A percentile compares a stretch with the other conserved stretches of the same genome.
Conservation (phyloP, 2,329 filamentous ascomycete genomes). For the Zasmidium cellare region DNA sequence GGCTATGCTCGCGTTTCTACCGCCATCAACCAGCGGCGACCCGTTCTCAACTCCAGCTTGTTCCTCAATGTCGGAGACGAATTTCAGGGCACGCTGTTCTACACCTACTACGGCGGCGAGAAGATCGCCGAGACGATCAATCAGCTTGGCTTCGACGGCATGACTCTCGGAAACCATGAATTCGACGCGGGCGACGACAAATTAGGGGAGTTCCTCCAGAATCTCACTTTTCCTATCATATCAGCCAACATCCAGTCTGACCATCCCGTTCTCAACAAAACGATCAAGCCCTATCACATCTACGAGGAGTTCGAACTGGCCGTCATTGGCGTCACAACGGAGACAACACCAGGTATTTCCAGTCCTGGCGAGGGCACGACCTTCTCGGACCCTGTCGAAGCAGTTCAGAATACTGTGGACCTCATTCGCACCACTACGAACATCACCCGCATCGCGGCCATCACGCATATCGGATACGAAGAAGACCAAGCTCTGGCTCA, state of each 20-base stretch:
- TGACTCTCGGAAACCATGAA: slow-evolving; percentile 69
- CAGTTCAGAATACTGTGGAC: slow-evolving; percentile 63
- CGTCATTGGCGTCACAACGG: slow-evolving; percentile 65
- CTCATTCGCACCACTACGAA: slow-evolving; percentile 62
- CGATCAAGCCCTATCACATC: slow-evolving; percentile 65
- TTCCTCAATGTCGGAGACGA: slow-evolving; percentile 69
- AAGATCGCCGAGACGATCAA: slow-evolving; percentile 69
- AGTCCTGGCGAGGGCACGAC: slow-evolving; percentile 58
- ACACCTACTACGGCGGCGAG: slow-evolving; percentile 65
- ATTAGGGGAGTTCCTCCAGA: slow-evolving; percentile 62
- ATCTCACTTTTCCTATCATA: slow-evolving; percentile 65
- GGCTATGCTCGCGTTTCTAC: slow-evolving; percentile 66
- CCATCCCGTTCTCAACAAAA: slow-evolving; percentile 60
- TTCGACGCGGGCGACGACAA: slow-evolving; percentile 65
- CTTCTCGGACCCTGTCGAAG: slow-evolving; percentile 59
- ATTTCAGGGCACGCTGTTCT: slow-evolving; percentile 69
- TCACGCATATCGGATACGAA: slow-evolving; percentile 68
- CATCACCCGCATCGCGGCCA: slow-evolving; percentile 64
- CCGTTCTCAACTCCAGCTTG: slow-evolving; percentile 60
- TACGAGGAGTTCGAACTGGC: slow-evolving; percentile 62
- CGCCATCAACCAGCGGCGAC: slow-evolving; percentile 58
- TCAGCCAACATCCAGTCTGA: slow-evolving; percentile 64
- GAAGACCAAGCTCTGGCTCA: slow-evolving; percentile 62
- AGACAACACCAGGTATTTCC: slow-evolving; percentile 59
- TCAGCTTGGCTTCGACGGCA: slow-evolving; percentile 64